A percentile compares a stretch with the other conserved stretches of the same genome.
Conservation (phyloP, 2,329 filamentous ascomycete genomes). For the Penicillium thymicola region DNA sequence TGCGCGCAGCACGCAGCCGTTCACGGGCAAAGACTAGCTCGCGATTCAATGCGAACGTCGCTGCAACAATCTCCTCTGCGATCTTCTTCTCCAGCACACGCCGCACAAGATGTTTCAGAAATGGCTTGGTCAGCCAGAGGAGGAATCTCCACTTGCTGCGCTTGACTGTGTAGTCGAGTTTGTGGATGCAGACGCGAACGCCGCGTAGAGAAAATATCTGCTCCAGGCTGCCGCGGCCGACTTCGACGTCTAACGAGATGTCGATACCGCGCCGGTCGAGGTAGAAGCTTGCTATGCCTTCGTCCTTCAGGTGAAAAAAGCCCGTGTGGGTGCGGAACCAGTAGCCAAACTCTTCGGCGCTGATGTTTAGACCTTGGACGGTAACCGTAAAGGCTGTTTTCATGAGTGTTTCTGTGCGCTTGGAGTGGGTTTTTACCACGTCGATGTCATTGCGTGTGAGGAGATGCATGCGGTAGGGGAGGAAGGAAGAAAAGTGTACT, state of each 20-base stretch:
- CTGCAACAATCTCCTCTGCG: constrained; percentile 65
- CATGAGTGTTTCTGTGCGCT: constrained; percentile 61
- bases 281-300: constrained; percentile 80
- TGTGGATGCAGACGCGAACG: constrained; percentile 80
- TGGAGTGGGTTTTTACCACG: constrained; percentile 71
- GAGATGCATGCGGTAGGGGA: constrained; percentile 77
- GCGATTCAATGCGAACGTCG: constrained; percentile 71
- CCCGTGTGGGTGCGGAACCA: constrained; percentile 79
- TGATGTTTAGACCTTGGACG: constrained; percentile 76
- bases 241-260: constrained; percentile 77
- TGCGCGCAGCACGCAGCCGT: constrained; percentile 77
- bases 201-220: constrained; percentile 73
- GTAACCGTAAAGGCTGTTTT: constrained; percentile 74
- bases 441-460: constrained; percentile 85
- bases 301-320: constrained; percentile 70
- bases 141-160: constrained; percentile 70
- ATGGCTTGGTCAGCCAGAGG: constrained; percentile 78
- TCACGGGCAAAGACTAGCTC: constrained; percentile 86
- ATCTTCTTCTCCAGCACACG: constrained; percentile 77
- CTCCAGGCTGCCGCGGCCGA: constrained; percentile 73
- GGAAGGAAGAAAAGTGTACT: constrained; percentile 80
- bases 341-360: constrained; percentile 84
- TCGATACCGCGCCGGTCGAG: constrained; percentile 87
- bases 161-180: constrained; percentile 73
- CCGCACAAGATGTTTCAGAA: constrained; percentile 76